phyloP scores from a whole-genome alignment of 352 stramenopile species.

The Pythium inflatum region DNA sequence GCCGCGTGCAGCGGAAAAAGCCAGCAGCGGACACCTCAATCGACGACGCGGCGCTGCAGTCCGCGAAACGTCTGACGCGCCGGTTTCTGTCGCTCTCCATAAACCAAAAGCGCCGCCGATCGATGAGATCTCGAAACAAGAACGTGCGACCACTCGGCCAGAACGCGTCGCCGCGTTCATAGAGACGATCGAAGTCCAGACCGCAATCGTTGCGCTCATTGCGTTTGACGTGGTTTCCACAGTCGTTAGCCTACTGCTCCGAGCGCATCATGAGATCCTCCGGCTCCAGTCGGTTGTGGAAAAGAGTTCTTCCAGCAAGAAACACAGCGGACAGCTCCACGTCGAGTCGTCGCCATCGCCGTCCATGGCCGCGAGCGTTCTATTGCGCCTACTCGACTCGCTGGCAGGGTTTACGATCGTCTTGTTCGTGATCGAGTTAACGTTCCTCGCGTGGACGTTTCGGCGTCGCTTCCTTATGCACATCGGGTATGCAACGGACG shows the following conservation, averaged over 20 bases:
- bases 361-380: conserved; percentile 4
- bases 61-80: background rate
- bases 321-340: background rate
- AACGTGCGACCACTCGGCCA: too few relatives aligned
- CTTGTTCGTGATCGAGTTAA: conserved; percentile 64
- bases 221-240: conserved; percentile 49
- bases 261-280: conserved; percentile 37
- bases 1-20: background rate
- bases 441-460: conserved; percentile 48
- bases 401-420: conserved; percentile 65
- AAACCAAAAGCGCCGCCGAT: background rate
- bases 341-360: background rate
- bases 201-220: conserved; percentile 56
- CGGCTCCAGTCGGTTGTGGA: conserved; percentile 8
- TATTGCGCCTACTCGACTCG: conserved; percentile 51
- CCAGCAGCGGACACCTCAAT: background rate
- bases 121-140: too few relatives aligned
- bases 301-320: conserved; percentile 3
- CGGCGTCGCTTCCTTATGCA: conserved; percentile 55
- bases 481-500: conserved; percentile 62
- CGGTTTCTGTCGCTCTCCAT: background rate
- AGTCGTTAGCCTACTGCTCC: conserved; percentile 45
- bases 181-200: conserved; percentile 59
- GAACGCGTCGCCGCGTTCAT: conserved; percentile 37
- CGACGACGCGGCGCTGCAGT: conserved; percentile 17